Conservation (phyloP, 371 early-diverging fungal genomes). For the Mucor mucedo region DNA sequence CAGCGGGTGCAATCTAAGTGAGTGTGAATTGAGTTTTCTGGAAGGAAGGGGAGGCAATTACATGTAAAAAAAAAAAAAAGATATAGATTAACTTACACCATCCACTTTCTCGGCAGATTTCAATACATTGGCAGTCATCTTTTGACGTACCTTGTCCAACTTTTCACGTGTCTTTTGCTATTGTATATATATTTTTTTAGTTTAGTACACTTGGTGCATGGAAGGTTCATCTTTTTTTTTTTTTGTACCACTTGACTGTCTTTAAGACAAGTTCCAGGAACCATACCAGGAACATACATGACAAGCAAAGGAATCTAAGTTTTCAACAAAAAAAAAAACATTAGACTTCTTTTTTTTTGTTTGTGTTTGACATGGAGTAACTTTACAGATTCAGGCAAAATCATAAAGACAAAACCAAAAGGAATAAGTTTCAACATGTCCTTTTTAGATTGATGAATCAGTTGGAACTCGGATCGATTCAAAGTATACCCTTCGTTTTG, state of each 20-base stretch:
- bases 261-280: slow-evolving; percentile 68
- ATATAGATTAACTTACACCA: slow-evolving; percentile 32
- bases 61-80: no score
- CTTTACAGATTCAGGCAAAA: slow-evolving; percentile 65
- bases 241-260: slow-evolving; percentile 59
- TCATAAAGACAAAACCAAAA: slow-evolving; percentile 58
- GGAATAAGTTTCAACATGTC: slow-evolving; percentile 66
- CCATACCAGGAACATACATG: slow-evolving; percentile 62
- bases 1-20: slow-evolving; percentile 52
- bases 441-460: slow-evolving; percentile 53
- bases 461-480: slow-evolving; percentile 57
- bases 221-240: not conserved
- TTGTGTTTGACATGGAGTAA: not conserved
- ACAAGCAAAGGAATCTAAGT: slow-evolving; percentile 63
- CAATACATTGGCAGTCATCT: slow-evolving; percentile 56
- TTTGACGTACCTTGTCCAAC: slow-evolving; percentile 57
- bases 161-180: slow-evolving; percentile 65
- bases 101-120: slow-evolving; percentile 37
- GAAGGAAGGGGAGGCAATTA: no score
- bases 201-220: not conserved
- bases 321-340: no score
- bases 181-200: not conserved
- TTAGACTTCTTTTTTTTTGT: not conserved
- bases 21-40: no score
- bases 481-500: slow-evolving; percentile 48